These are phyloP conservation scores for Triticum turgidum DNA, from an alignment of 176 grass and related monocot species.

Conservation along the genomic window DNA sequence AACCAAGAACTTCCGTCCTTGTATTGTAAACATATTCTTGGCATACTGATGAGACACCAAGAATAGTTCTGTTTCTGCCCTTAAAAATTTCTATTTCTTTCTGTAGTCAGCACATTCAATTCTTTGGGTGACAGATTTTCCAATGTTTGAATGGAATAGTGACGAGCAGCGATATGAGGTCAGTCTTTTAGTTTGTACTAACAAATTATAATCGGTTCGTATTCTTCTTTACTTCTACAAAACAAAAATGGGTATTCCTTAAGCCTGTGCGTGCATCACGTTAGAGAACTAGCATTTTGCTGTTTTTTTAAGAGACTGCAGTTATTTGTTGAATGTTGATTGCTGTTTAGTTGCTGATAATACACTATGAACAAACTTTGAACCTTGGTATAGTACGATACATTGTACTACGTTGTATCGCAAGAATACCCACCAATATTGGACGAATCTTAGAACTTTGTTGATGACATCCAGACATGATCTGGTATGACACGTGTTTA, in stretches of 20 bases:
- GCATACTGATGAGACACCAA: background rate
- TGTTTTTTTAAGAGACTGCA: background rate
- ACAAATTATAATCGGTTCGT: background rate
- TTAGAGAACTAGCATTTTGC: background rate
- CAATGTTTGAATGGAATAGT: conserved; percentile 95
- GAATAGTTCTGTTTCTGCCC: background rate
- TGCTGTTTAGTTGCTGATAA: background rate
- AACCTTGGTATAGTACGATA: background rate
- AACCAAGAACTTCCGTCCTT: background rate
- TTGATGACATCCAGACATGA: background rate
- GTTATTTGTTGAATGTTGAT: background rate
- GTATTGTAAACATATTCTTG: conserved; percentile 3
- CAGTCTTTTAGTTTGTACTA: conserved; percentile 17
- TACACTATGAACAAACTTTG: background rate
- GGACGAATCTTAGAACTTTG: background rate
- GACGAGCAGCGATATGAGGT: conserved; percentile 91
- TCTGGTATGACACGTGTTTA: background rate
- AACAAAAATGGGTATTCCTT: background rate
- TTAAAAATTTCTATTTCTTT: conserved; percentile 32
- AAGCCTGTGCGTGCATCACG: background rate
- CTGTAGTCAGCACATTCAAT: conserved; percentile 69
- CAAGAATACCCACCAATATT: background rate
- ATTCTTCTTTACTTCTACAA: background rate
- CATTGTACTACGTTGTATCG: background rate
- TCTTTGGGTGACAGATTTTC: conserved; percentile 94